Percentiles rank a stretch among this genome's conserved stretches.
Conservation (phyloP, 2,329 filamentous ascomycete species). For the Aspergillus pseudoterreus region DNA sequence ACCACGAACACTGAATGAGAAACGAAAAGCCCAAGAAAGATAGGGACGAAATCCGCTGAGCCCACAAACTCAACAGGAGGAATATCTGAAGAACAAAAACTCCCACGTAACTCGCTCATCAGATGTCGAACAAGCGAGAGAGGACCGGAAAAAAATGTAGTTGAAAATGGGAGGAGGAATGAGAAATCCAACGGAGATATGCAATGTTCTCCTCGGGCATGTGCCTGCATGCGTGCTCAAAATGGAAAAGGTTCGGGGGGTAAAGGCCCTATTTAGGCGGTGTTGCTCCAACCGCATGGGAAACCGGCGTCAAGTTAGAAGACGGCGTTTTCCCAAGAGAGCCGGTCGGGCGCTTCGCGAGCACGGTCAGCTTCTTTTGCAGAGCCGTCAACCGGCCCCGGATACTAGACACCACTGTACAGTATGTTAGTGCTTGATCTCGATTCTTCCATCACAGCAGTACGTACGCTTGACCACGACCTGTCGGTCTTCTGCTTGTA, state of each 20-base stretch:
- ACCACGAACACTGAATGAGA: not conserved
- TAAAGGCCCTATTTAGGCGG: conserved; percentile 27
- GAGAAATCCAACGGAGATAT: conserved; percentile 1
- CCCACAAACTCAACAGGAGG: not conserved
- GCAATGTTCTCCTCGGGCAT: conserved; percentile 15
- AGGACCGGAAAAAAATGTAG: not conserved
- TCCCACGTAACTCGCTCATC: conserved; percentile 4
- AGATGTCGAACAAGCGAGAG: conserved; percentile 6
- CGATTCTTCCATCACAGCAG: not conserved
- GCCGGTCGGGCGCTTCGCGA: conserved; percentile 46
- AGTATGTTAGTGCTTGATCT: conserved; percentile 18
- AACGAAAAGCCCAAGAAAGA: conserved; percentile 8
- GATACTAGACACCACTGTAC: conserved; percentile 47
- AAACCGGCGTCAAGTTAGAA: conserved; percentile 27
- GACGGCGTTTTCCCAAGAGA: conserved; percentile 26
- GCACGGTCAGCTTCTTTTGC: conserved; percentile 47
- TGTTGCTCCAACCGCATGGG: conserved; percentile 32
- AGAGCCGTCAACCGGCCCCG: conserved; percentile 45
- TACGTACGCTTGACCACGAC: conserved; percentile 49
- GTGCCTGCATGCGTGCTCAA: conserved; percentile 11
- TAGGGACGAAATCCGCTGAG: not conserved
- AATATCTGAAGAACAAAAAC: conserved; percentile 4
- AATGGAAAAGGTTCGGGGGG: conserved; percentile 3
- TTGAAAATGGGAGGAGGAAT: conserved; percentile 1
- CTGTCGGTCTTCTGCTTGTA: conserved; percentile 47